Evolutionary conservation across 2,329 filamentous ascomycete genomes (phyloP), one percentile per base, ranked within the genome.

Genomic region (Biscogniauxia sp.): DNA sequence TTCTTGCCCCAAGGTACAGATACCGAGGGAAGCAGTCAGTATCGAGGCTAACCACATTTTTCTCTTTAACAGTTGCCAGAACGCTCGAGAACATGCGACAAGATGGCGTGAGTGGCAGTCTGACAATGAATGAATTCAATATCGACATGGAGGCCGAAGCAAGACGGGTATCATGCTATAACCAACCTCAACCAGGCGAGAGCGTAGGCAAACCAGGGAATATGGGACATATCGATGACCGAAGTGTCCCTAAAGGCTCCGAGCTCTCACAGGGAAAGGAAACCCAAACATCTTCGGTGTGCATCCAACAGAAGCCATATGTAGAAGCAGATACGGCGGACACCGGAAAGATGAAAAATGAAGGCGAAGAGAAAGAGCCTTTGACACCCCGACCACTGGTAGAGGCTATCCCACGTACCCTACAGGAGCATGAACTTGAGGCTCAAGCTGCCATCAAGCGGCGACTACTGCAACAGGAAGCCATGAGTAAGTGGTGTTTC

Each of bases 61-160:
- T 45, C 23, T n/a, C 11, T 45, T 45, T 17, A n/a, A 13, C 55
- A 37, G 63, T 67, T 61, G 60, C 58, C 11, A 59, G 57, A 54
- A 67, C 65, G 6, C 57, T 67, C 1, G 65, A 67, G 20, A 59
- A 65, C 28, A 64, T 67, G 63, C 61, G 61, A 23, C 58, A 32
- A 54, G 52, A 32, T 19, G 52, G 52, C 23, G 25, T n/a, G 37
- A 26, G 53, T 17, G 19, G 37, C 8, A 49, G 56, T 20, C 19
- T 68, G 20, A 61, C 32, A 28, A 66, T 66, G 66, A 65, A 62
- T 28, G 66, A 68, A 17, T 68, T 68, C 52, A 61, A 66, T 7
- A 53, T 66, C 19, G 66, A 68, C 54, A 62, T 59, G 58, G 62
- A 66, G 32, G 53, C 54, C 13, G 66, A 68, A 58, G 62, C 59